Base-by-base conservation (phyloP, 78 protist species). In the Isochrysis galbana region DNA sequence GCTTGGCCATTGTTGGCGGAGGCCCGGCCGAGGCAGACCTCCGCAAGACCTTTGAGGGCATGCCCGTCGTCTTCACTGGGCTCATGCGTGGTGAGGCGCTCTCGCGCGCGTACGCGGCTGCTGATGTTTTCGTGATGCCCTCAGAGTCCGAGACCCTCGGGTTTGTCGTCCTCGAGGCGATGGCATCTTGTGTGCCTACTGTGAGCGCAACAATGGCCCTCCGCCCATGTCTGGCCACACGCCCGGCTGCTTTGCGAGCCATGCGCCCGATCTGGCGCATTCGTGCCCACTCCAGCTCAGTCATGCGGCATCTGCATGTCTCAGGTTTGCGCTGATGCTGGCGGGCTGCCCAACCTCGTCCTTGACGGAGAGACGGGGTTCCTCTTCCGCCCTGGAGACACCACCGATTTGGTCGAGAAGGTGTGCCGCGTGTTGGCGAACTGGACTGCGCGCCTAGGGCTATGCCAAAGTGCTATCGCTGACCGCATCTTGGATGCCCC, bases 51-150 rank as follows among this genome's bases (percentile, higher is more conserved):
- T 46, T 90, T 10, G 44, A 70, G 34, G 87, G 29, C 23, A 36
- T 32, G 51, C 44, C 41, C 25, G 72, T 7, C 51, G 34, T 55
- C 38, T 38, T 41, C 80, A 17, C 38, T 34, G 77, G 91, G 32
- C 4, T 38, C 29, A 2, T 48, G n/a, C 45, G 2, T 4, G 78
- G 87, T 32, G 72, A 32, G 70, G 84, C 11, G 67, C 46, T 90
- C 46, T 72, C 69, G 32, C 29, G 42, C 34, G 92, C 92, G 21
- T 90, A 61, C 72, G 92, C 92, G 32, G 78, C 87, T 0, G 93
- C 93, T 0, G 93, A 91, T 77, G 90, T 87, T 11, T 86, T 91
- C 10, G 88, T 86, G 47, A 61, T 87, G 91, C 93, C 93, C 51
- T 87, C 90, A 22, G 91, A 86, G 25, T 41, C 70, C 23, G 93